A percentile compares a stretch with the other conserved stretches of the same genome.
phyloP scores from a whole-genome alignment of 768 basidiomycete species.

The Kwoniella dejecticola region DNA sequence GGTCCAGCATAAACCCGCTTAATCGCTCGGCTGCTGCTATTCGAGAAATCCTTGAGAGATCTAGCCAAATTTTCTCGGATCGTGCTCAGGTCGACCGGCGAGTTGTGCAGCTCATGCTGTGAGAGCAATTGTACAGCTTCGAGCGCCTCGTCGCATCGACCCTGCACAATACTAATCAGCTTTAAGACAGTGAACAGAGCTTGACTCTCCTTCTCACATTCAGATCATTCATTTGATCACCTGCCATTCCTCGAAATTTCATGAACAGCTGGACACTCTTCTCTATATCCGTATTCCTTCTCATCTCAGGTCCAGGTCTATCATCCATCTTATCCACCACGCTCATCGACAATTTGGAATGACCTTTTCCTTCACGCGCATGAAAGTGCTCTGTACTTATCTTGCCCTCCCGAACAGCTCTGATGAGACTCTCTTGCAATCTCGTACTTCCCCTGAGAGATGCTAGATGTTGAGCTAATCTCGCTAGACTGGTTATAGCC shows the following conservation, averaged over 20 bases:
- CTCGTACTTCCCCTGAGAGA: slow-evolving; percentile 81
- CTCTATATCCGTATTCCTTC: slow-evolving; percentile 28
- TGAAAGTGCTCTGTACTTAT: slow-evolving; percentile 25
- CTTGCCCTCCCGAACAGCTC: slow-evolving; percentile 57
- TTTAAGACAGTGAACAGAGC: background rate
- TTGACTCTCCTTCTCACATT: slow-evolving; percentile 30
- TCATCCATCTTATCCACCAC: slow-evolving; percentile 18
- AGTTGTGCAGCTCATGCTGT: slow-evolving; percentile 2
- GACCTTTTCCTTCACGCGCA: background rate
- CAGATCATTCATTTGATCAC: slow-evolving; percentile 44
- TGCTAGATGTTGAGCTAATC: slow-evolving; percentile 90
- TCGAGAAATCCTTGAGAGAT: slow-evolving; percentile 44
- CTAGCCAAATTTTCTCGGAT: slow-evolving; percentile 40
- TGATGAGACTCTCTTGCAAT: slow-evolving; percentile 78
- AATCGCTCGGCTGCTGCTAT: slow-evolving; percentile 75
- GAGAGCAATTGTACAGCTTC: slow-evolving; percentile 41
- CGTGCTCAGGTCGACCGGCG: slow-evolving; percentile 18
- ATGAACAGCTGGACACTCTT: slow-evolving; percentile 49
- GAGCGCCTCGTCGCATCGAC: slow-evolving; percentile 39
- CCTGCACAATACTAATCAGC: slow-evolving; percentile 4
- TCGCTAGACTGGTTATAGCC: slow-evolving; percentile 79
- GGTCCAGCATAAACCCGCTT: slow-evolving; percentile 66
- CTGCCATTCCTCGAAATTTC: slow-evolving; percentile 51
- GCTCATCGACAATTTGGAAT: slow-evolving; percentile 13
- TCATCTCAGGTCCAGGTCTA: slow-evolving; percentile 4